Conservation (phyloP, 129 eudicot genomes). For the Chrysanthemum lavandulifolium region DNA sequence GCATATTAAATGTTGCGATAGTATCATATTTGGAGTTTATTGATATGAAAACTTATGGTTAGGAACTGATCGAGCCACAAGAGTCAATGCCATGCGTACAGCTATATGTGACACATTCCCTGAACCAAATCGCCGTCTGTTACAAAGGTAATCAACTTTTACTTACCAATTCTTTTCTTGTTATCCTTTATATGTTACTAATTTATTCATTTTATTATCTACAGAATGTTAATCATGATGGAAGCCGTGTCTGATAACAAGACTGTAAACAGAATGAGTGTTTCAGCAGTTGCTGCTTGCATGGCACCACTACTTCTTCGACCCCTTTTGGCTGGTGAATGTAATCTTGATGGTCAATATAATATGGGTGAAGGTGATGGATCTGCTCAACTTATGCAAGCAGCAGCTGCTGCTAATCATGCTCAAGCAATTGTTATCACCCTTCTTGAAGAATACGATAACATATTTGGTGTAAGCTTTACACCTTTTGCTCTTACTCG, state of each 20-base stretch:
- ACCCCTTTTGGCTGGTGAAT: constrained; percentile 94
- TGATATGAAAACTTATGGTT: constrained; percentile 22
- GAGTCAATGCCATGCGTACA: constrained; percentile 75
- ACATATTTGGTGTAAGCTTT: constrained; percentile 77
- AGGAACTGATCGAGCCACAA: constrained; percentile 80
- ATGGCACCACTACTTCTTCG: constrained; percentile 99
- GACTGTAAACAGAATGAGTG: constrained; percentile 78
- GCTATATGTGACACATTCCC: constrained; percentile 97
- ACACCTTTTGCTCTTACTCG: not conserved
- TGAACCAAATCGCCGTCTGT: constrained; percentile 93
- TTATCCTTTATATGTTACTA: constrained; percentile 3
- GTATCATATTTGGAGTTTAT: not conserved
- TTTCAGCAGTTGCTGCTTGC: constrained; percentile 98
- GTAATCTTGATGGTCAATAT: constrained; percentile 70
- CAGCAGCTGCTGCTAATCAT: constrained; percentile 99
- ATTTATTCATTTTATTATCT: constrained; percentile 16
- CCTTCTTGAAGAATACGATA: constrained; percentile 86
- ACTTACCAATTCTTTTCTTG: not conserved
- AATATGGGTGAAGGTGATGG: constrained; percentile 72
- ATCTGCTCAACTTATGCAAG: constrained; percentile 94
- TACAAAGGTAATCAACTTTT: constrained; percentile 63
- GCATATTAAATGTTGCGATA: not conserved
- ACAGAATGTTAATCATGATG: constrained; percentile 91
- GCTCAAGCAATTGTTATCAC: constrained; percentile 92
- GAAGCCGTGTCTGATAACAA: constrained; percentile 67